Conservation (phyloP, 1,139 yeast genomes). For the Debaryomycetaceae sp. region DNA sequence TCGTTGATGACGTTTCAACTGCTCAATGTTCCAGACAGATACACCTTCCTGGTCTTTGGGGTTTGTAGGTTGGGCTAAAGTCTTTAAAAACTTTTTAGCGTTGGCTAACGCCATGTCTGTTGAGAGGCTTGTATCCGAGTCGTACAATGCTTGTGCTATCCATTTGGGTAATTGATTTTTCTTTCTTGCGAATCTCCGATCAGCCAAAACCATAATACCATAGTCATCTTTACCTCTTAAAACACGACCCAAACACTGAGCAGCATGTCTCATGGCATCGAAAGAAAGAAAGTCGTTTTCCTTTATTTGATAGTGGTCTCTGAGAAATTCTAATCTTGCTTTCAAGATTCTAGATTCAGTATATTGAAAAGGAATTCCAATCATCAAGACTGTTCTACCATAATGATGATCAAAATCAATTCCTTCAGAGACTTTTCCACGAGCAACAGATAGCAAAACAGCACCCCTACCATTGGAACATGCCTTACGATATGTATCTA, state of each 20-base stretch:
- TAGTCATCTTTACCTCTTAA: constrained; percentile 97
- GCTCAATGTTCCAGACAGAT: constrained; percentile 85
- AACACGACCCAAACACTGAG: constrained; percentile 96
- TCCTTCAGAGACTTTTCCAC: constrained; percentile 98
- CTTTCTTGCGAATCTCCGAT: constrained; percentile 84
- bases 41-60: constrained; percentile 93
- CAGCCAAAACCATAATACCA: constrained; percentile 98
- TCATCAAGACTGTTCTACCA: constrained; percentile 96
- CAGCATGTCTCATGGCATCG: constrained; percentile 99
- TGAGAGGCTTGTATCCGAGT: constrained; percentile 86
- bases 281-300: constrained; percentile 94
- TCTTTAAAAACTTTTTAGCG: constrained; percentile 86
- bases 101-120: constrained; percentile 98
- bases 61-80: constrained; percentile 91
- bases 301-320: constrained; percentile 88
- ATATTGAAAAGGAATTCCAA: constrained; percentile 98
- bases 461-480: constrained; percentile 99
- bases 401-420: constrained; percentile 98
- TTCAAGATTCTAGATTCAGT: constrained; percentile 94
- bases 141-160: constrained; percentile 91
- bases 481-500: constrained; percentile 94
- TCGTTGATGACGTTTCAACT: constrained; percentile 49
- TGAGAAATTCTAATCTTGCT: constrained; percentile 86
- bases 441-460: constrained; percentile 90
- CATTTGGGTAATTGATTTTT: constrained; percentile 90